These are phyloP conservation scores for Cadophora sp. DNA, from an alignment of 2,329 filamentous ascomycete genomes.

Conservation along the genomic window DNA sequence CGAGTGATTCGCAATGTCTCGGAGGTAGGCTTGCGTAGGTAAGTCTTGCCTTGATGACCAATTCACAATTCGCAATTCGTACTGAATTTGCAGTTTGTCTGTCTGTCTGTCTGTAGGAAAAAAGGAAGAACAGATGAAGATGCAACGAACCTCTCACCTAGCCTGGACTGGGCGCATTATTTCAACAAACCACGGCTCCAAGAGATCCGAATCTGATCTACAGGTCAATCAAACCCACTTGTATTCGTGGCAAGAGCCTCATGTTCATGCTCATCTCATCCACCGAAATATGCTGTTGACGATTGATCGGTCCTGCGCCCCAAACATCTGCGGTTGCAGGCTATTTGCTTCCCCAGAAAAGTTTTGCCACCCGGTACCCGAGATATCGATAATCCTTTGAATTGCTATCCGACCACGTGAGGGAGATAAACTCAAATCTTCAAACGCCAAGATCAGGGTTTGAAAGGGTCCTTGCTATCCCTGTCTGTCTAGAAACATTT, in stretches of 20 bases:
- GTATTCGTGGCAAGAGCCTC: conserved; percentile 12
- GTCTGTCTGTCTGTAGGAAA: neutral
- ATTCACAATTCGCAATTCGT: neutral
- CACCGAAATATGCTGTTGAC: neutral
- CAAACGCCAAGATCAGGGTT: conserved; percentile 9
- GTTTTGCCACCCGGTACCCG: neutral
- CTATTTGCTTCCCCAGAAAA: neutral
- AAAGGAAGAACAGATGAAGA: neutral
- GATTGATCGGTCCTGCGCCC: conserved; percentile 13
- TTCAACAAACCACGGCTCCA: conserved; percentile 8
- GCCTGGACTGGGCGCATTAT: conserved; percentile 11
- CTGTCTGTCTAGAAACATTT: conserved; percentile 8
- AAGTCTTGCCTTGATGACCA: conserved; percentile 4
- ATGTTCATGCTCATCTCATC: neutral
- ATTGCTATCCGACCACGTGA: conserved; percentile 2
- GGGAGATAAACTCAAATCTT: conserved; percentile 5
- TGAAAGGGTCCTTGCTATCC: conserved; percentile 1
- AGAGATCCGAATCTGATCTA: conserved; percentile 20
- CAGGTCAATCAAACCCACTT: neutral
- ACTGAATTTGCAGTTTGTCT: neutral
- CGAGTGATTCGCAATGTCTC: neutral
- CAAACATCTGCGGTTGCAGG: conserved; percentile 19
- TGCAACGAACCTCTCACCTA: neutral
- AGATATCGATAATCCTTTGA: no score
- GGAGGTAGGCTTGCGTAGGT: conserved; percentile 8